phyloP scores from a whole-genome alignment of 176 grass and related monocot genomes.

The Phoenix dactylifera region DNA sequence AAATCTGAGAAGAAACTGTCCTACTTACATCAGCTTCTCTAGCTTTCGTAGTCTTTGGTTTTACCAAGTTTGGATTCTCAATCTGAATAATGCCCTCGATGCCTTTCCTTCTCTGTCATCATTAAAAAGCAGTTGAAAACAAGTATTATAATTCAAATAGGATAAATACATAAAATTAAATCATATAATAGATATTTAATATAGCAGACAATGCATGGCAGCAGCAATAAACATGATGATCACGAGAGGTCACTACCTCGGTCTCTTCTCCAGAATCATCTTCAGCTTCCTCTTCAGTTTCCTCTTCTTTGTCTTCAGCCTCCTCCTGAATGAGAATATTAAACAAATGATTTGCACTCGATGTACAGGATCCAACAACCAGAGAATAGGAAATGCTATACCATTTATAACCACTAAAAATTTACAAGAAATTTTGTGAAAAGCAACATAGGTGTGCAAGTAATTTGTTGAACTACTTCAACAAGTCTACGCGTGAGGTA shows the following conservation, averaged over 20 bases:
- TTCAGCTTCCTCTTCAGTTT: constrained; percentile 14
- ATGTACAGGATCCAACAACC: no score
- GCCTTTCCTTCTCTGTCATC: constrained; percentile 18
- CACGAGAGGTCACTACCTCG: constrained; percentile 3
- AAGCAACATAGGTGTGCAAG: no score
- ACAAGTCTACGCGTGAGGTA: no score
- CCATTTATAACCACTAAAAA: no score
- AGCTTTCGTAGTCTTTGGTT: constrained; percentile 19
- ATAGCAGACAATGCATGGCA: background rate
- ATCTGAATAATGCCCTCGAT: constrained; percentile 14
- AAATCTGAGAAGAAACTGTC: background rate
- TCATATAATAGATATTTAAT: background rate
- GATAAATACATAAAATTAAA: background rate
- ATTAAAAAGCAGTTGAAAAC: background rate
- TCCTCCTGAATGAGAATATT: background rate
- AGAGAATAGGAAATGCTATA: no score
- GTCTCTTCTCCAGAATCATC: constrained; percentile 13
- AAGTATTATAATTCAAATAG: background rate
- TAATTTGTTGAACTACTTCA: no score
- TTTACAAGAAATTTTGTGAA: no score
- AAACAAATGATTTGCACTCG: no score
- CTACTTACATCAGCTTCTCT: constrained; percentile 22
- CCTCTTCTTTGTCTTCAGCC: constrained; percentile 15
- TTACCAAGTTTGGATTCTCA: constrained; percentile 22
- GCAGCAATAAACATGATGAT: no score